Evolutionary conservation across 179 eudicot genomes (phyloP), one percentile per base, ranked within the genome.

Genomic region (Spergularia azorica): DNA sequence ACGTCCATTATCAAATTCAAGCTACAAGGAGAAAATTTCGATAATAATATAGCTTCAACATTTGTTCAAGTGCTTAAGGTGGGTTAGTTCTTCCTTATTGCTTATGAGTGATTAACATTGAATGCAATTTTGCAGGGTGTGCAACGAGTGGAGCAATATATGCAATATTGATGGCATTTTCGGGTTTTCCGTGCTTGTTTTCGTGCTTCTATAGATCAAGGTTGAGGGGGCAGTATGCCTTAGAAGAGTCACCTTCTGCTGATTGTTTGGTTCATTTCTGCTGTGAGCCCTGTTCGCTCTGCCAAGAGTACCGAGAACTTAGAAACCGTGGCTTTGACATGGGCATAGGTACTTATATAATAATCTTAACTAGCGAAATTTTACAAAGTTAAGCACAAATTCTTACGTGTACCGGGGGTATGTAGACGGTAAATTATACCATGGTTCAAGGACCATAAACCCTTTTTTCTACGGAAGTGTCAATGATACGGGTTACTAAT

Each of bases 191-290:
- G 55, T 84, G 87, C 81, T 70, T 84, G 57, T 81, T 79, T 65
- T 84, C 87, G 39, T 84, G 87, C 68, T 48, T 79, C 51, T 79
- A 84, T 61, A 62, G 85, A n/a, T 70, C 88, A 21, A 77, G 75
- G 46, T 54, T 85, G 62, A 80, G 86, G 39, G 84, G 78, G 16
- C 86, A 82, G 54, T 83, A 77, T 61, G 75, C 70, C 20, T 77
- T 85, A 62, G 84, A 73, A 6, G 88, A 85, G 63, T n/a, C 39
- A 46, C 88, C 88, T 43, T 77, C 74, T 63, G 79, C 81, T 6
- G 86, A 85, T 73, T 85, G 86, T 65, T 81, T 83, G 76, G 88
- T 85, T 38, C 86, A 85, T 54, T 85, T 70, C 59, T 83, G 86
- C 38, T 85, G 88, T 43, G 86, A 85, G 67, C 80, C 79, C 38